Evolutionary conservation across 257 asterid species (phyloP), one percentile per base, ranked within the genome.

Genomic region (Solanum lignicaule): DNA sequence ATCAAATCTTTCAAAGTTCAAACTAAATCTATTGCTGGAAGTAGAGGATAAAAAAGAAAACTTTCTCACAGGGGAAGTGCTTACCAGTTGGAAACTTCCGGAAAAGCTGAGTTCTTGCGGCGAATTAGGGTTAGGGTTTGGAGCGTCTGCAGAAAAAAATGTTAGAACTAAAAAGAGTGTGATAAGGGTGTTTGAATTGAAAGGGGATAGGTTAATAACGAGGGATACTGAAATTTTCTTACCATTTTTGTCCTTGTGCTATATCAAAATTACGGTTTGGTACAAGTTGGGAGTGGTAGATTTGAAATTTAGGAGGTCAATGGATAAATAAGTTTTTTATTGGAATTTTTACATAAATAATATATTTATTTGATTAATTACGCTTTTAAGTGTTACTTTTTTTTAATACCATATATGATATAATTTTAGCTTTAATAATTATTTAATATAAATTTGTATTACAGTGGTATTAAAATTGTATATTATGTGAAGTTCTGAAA

Each of bases 51-150:
- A 32, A 73, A 35, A 3, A 33, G 25, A 27, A 2, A 21, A 35
- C 10, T 5, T 23, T n/a, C 16, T 87, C 21, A 6, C 43, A 18
- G 21, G 36, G 46, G 48, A 9, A 13, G 15, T 52, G 29, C 23
- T 82, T 88, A 43, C 89, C 92, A 88, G 89, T 81, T 32, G 38
- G 66, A 81, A 55, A n/a, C 85, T 69, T 86, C 35, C 27, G 46
- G 10, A 66, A 32, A 39, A 60, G 9, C 23, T 62, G 86, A 41
- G 86, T 35, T 62, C 39, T 68, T 76, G 14, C 41, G 87, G 88
- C 58, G 83, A 46, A 32, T 66, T 91, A 87, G 91, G 86, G 86
- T 72, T 87, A 89, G 90, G 91, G 91, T 84, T 91, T 85, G 71
- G 60, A 52, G 89, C 83, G 89, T 86, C 91, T 89, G 92, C 90